A percentile compares a stretch with the other conserved stretches of the same genome.
These are phyloP conservation scores for Solanum chaucha DNA, from an alignment of 257 asterid species.

Conservation along the genomic window DNA sequence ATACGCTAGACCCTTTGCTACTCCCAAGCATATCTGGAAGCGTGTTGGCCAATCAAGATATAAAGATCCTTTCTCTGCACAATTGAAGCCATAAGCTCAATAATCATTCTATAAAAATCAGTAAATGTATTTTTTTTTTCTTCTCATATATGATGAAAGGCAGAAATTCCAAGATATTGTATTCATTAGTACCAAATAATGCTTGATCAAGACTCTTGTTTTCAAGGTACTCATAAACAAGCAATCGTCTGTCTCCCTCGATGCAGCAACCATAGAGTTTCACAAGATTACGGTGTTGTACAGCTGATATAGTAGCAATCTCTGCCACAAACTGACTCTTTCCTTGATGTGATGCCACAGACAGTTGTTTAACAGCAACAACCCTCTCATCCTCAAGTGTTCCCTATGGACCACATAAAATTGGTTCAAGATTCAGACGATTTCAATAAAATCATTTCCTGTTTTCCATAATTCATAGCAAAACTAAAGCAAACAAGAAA, in stretches of 20 bases:
- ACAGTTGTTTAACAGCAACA: conserved; percentile 74
- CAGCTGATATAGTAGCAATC: conserved; percentile 87
- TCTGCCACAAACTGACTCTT: conserved; percentile 83
- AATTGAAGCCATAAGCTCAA: neutral
- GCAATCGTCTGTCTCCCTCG: conserved; percentile 57
- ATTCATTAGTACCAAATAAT: conserved; percentile 38
- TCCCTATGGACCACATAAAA: conserved; percentile 36
- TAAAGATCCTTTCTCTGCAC: conserved; percentile 30
- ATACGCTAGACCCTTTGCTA: conserved; percentile 69
- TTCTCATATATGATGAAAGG: neutral
- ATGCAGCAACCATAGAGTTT: conserved; percentile 75
- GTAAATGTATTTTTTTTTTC: neutral
- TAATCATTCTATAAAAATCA: neutral
- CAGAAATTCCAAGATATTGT: neutral
- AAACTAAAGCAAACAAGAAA: neutral
- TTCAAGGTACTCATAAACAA: conserved; percentile 77
- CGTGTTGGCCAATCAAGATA: conserved; percentile 63
- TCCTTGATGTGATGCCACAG: conserved; percentile 79
- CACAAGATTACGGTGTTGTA: conserved; percentile 88
- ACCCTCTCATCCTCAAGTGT: conserved; percentile 59
- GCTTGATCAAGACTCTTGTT: conserved; percentile 72
- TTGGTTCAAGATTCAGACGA: neutral
- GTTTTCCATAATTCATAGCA: neutral
- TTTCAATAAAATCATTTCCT: neutral
- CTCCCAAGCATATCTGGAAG: conserved; percentile 57